Percentiles rank a stretch among this genome's conserved stretches.
phyloP scores from a whole-genome alignment of 2,329 filamentous ascomycete genomes.

The Penicillium sclerotiorum region DNA sequence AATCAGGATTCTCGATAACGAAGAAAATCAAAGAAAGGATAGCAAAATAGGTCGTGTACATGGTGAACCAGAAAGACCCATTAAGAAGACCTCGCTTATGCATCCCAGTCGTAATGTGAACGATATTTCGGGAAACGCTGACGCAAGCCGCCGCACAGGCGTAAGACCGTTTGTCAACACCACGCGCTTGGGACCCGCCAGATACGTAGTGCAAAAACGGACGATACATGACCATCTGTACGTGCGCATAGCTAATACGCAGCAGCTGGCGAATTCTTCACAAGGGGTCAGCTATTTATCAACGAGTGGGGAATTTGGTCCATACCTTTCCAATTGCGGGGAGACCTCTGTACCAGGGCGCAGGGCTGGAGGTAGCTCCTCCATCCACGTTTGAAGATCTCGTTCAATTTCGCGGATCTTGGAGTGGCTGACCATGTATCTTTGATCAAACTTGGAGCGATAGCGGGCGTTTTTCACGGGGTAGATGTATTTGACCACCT shows the following conservation, averaged over 20 bases:
- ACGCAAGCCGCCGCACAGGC: constrained; percentile 68
- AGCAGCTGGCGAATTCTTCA: constrained; percentile 58
- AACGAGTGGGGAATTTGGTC: constrained; percentile 30
- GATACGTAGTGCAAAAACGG: constrained; percentile 68
- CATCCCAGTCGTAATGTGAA: constrained; percentile 68
- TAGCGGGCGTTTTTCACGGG: constrained; percentile 58
- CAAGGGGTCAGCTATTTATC: constrained; percentile 5
- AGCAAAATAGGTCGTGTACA: constrained; percentile 70
- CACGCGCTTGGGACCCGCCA: constrained; percentile 50
- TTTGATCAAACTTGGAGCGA: constrained; percentile 51
- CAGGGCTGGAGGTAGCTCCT: constrained; percentile 71
- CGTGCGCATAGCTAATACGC: constrained; percentile 65
- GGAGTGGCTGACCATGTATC: constrained; percentile 65
- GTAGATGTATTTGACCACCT: constrained; percentile 66
- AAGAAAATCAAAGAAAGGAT: constrained; percentile 67
- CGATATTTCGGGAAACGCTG: constrained; percentile 66
- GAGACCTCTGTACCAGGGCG: constrained; percentile 77
- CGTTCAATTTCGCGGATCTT: constrained; percentile 66
- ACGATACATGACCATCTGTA: constrained; percentile 66
- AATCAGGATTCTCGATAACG: constrained; percentile 65
- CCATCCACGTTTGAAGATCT: constrained; percentile 65
- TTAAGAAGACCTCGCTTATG: constrained; percentile 62
- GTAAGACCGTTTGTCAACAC: constrained; percentile 64
- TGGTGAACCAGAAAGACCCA: constrained; percentile 68
- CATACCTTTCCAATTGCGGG: constrained; percentile 75